A percentile compares a stretch with the other conserved stretches of the same genome.
Conservation (phyloP, 164 flowering plant genomes). For the Magnolia changhungtana region DNA sequence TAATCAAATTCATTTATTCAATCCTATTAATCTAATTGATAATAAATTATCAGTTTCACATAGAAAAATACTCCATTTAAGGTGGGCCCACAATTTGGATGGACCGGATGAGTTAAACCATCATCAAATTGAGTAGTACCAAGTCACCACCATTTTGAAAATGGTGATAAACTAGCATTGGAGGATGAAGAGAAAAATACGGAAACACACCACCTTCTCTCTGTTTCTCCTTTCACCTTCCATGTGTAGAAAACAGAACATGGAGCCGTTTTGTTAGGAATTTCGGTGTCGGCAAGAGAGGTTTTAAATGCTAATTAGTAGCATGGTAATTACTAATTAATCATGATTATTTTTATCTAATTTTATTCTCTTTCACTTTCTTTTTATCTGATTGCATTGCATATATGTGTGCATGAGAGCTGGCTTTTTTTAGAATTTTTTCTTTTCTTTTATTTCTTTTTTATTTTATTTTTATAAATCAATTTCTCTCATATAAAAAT, state of each 20-base stretch:
- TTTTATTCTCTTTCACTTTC: neutral
- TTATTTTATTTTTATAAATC: neutral
- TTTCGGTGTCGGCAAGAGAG: slow-evolving; percentile 3
- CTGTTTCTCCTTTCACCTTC: neutral
- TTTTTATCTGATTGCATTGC: neutral
- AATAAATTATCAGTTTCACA: too few relatives aligned
- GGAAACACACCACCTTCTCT: neutral
- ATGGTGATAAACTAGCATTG: neutral
- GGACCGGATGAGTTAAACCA: neutral
- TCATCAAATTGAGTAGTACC: too few relatives aligned
- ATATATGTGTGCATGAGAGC: slow-evolving; percentile 2
- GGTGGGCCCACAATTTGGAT: neutral
- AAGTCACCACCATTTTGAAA: neutral
- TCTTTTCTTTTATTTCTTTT: neutral
- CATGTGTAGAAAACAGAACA: neutral
- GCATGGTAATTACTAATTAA: slow-evolving; percentile 2
- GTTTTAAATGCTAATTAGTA: neutral
- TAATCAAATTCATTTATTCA: too few relatives aligned
- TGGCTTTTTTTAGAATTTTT: neutral
- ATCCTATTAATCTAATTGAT: too few relatives aligned
- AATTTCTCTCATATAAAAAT: slow-evolving; percentile 3
- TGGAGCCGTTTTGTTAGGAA: slow-evolving; percentile 10
- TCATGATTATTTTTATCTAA: neutral
- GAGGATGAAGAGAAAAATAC: neutral
- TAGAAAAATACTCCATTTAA: neutral